Conservation (phyloP, 2,329 filamentous ascomycete genomes). For the Nemania abortiva region DNA sequence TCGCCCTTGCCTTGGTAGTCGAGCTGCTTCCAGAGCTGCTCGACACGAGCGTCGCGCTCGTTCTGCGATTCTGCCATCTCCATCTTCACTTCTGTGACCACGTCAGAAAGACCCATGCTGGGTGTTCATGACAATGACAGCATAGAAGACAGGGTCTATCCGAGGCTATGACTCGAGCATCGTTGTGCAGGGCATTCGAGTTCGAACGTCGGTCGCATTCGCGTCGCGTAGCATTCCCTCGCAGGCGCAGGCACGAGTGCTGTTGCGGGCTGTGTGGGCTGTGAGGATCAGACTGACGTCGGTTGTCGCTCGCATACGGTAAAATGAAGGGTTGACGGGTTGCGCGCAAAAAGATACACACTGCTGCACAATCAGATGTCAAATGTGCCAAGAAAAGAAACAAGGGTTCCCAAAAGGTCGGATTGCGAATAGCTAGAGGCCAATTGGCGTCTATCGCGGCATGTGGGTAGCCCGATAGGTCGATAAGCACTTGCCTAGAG, state of each 20-base stretch:
- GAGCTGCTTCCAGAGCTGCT: slow-evolving; percentile 85
- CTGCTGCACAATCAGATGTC: slow-evolving; percentile 23
- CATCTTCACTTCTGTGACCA: slow-evolving; percentile 65
- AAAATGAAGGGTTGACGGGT: slow-evolving; percentile 15
- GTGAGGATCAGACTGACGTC: slow-evolving; percentile 22
- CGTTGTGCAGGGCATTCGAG: slow-evolving; percentile 32
- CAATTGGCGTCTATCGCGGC: slow-evolving; percentile 34
- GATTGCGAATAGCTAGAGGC: slow-evolving; percentile 34
- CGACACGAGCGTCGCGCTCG: slow-evolving; percentile 83
- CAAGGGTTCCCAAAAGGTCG: slow-evolving; percentile 30
- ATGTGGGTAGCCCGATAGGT: slow-evolving; percentile 26
- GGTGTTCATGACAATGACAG: slow-evolving; percentile 60
- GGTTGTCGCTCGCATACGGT: slow-evolving; percentile 27
- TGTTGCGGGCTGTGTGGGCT: background rate
- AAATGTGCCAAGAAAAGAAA: slow-evolving; percentile 32
- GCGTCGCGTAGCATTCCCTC: slow-evolving; percentile 29
- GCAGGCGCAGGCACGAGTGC: slow-evolving; percentile 3
- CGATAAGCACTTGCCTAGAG: slow-evolving; percentile 28
- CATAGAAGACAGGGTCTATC: slow-evolving; percentile 39
- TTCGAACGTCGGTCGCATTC: slow-evolving; percentile 31
- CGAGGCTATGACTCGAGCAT: slow-evolving; percentile 45
- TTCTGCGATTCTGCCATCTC: slow-evolving; percentile 82
- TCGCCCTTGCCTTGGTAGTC: slow-evolving; percentile 82
- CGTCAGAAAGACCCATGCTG: slow-evolving; percentile 62
- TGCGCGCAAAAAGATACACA: slow-evolving; percentile 42